These are phyloP conservation scores for Cryptosporidium muris DNA, from an alignment of 169 alveolate species.

Conservation along the genomic window DNA sequence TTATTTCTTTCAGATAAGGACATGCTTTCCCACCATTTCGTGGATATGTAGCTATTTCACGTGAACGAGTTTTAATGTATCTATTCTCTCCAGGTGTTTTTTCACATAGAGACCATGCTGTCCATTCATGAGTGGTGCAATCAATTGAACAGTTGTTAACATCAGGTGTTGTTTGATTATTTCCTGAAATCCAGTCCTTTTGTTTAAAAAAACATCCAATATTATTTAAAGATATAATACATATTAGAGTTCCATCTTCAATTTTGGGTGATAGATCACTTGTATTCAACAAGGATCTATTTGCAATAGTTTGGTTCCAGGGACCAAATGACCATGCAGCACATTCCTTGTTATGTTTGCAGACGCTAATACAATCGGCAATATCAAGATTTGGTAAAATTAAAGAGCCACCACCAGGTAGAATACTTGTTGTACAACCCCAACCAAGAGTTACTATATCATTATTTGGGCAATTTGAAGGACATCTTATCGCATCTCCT, in stretches of 20 bases:
- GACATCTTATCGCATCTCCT: slow-evolving; percentile 39
- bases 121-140: slow-evolving; percentile 45
- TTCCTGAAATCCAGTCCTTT: slow-evolving; percentile 63
- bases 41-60: slow-evolving; percentile 25
- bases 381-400: slow-evolving; percentile 38
- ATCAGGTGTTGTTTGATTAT: slow-evolving; percentile 14
- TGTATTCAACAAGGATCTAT: neutral
- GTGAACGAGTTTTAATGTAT: slow-evolving; percentile 15
- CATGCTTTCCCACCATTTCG: slow-evolving; percentile 30
- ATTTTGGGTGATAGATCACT: slow-evolving; percentile 10
- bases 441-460: slow-evolving; percentile 62
- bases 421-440: slow-evolving; percentile 62
- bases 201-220: slow-evolving; percentile 53
- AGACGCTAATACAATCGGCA: slow-evolving; percentile 23
- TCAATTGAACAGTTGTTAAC: slow-evolving; percentile 46
- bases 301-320: slow-evolving; percentile 62
- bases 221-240: slow-evolving; percentile 24
- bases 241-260: slow-evolving; percentile 58
- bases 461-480: slow-evolving; percentile 55
- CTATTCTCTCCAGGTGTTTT: slow-evolving; percentile 3
- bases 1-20: slow-evolving; percentile 50
- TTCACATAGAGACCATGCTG: slow-evolving; percentile 51
- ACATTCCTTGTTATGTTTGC: slow-evolving; percentile 31
- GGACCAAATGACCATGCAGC: slow-evolving; percentile 60
- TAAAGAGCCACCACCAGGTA: slow-evolving; percentile 65